A percentile compares a stretch with the other conserved stretches of the same genome.
Conservation (phyloP, 257 asterid genomes). For the Penstemon barbatus region DNA sequence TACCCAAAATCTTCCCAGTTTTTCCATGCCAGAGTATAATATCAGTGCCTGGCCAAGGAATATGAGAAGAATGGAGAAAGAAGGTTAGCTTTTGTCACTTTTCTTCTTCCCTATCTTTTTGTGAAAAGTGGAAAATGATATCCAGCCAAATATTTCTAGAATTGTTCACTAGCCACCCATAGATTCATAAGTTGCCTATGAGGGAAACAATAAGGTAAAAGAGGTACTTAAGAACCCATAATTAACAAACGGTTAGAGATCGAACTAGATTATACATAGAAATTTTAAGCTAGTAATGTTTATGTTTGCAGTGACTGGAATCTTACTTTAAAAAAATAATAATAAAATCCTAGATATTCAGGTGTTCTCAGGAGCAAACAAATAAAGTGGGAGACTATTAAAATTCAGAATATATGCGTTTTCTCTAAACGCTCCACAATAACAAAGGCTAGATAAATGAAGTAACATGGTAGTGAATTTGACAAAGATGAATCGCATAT, state of each 20-base stretch:
- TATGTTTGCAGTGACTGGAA: constrained; percentile 2
- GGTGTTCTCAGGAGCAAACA: constrained; percentile 1
- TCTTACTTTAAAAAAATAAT: constrained; percentile 6
- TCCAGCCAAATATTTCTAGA: constrained; percentile 1
- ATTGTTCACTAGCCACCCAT: background rate
- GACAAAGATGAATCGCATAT: background rate
- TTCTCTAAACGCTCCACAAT: constrained; percentile 6
- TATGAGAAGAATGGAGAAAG: constrained; percentile 16
- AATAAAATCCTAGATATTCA: background rate
- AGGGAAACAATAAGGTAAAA: constrained; percentile 5
- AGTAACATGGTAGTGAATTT: background rate
- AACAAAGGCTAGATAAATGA: constrained; percentile 14
- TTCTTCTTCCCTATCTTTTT: background rate
- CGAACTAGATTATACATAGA: background rate
- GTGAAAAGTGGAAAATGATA: constrained; percentile 10
- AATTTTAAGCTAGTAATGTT: background rate
- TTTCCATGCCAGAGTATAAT: constrained; percentile 86
- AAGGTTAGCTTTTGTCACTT: constrained; percentile 7
- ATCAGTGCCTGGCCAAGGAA: constrained; percentile 74
- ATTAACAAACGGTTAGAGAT: background rate
- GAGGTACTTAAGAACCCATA: constrained; percentile 18
- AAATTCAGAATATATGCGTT: background rate
- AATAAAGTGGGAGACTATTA: background rate
- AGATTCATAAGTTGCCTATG: background rate
- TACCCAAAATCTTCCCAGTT: constrained; percentile 81